phyloP scores from a whole-genome alignment of 192 early-diverging fungal genomes.

The Phycomyces nitens region DNA sequence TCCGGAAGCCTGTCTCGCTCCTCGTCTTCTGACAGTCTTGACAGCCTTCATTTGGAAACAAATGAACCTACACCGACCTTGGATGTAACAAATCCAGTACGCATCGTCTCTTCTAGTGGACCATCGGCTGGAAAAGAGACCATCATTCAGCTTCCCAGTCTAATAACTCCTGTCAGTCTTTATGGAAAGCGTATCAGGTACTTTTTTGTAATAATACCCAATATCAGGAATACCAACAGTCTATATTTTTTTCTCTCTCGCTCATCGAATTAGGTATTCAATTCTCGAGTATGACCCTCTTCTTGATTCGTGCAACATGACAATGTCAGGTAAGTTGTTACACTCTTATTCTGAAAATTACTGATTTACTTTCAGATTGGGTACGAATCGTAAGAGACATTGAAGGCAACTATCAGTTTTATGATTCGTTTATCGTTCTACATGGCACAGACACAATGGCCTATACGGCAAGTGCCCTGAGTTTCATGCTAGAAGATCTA shows the following conservation, averaged over 20 bases:
- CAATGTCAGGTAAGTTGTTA: constrained; percentile 54
- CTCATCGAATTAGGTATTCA: constrained; percentile 60
- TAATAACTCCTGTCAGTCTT: constrained; percentile 85
- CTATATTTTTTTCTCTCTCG: constrained; percentile 10
- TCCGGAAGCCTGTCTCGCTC: constrained; percentile 9
- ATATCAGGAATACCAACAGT: neutral
- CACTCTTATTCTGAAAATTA: neutral
- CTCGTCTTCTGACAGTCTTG: constrained; percentile 30
- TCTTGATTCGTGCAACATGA: constrained; percentile 94
- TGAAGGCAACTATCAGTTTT: constrained; percentile 88
- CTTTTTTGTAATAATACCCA: neutral
- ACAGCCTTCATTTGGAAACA: constrained; percentile 25
- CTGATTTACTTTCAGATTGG: constrained; percentile 70
- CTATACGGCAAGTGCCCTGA: constrained; percentile 82
- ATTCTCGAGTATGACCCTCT: constrained; percentile 94
- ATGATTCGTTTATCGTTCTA: constrained; percentile 94
- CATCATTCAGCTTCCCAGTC: constrained; percentile 24
- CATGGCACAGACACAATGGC: constrained; percentile 94
- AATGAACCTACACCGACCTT: neutral
- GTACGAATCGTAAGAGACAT: constrained; percentile 93
- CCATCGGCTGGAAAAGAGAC: neutral
- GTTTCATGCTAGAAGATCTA: constrained; percentile 95
- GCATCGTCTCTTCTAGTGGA: constrained; percentile 9
- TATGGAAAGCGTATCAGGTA: constrained; percentile 85
- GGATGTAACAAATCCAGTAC: constrained; percentile 17